Conservation (phyloP, 177 flowering plant genomes). For the Tripterygium wilfordii region DNA sequence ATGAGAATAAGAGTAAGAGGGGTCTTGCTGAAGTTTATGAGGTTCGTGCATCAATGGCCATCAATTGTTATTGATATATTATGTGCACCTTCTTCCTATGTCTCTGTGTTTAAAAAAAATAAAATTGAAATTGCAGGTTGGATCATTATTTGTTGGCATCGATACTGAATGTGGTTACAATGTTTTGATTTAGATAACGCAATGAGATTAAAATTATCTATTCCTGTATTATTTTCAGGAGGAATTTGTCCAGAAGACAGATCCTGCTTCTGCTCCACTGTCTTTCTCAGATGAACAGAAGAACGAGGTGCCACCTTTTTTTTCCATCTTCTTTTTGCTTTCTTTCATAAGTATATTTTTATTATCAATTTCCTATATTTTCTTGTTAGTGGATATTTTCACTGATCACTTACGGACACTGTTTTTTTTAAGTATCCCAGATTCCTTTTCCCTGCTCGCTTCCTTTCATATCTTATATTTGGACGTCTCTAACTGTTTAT, state of each 20-base stretch:
- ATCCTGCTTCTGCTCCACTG: constrained; percentile 51
- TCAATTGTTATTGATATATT: background rate
- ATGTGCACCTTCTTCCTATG: no score
- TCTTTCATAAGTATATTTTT: background rate
- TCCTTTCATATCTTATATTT: background rate
- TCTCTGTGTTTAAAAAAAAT: no score
- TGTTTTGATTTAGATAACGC: no score
- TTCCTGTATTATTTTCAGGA: constrained; percentile 47
- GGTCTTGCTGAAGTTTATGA: constrained; percentile 92
- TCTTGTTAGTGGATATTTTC: no score
- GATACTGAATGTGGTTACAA: no score
- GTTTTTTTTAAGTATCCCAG: no score
- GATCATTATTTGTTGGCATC: no score
- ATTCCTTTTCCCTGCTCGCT: background rate
- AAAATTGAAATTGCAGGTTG: no score
- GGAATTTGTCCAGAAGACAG: constrained; percentile 66
- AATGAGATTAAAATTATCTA: no score
- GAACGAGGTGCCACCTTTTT: constrained; percentile 54
- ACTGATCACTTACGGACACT: no score
- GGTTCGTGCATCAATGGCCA: constrained; percentile 37
- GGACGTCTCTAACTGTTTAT: background rate
- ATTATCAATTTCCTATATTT: background rate
- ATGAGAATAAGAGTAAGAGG: constrained; percentile 93
- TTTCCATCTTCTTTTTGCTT: background rate
- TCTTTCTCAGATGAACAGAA: constrained; percentile 70